Evolutionary conservation across 495 filamentous ascomycete genomes (phyloP), one percentile per base, ranked within the genome.

Genomic region (Neohortaea acidophila): DNA sequence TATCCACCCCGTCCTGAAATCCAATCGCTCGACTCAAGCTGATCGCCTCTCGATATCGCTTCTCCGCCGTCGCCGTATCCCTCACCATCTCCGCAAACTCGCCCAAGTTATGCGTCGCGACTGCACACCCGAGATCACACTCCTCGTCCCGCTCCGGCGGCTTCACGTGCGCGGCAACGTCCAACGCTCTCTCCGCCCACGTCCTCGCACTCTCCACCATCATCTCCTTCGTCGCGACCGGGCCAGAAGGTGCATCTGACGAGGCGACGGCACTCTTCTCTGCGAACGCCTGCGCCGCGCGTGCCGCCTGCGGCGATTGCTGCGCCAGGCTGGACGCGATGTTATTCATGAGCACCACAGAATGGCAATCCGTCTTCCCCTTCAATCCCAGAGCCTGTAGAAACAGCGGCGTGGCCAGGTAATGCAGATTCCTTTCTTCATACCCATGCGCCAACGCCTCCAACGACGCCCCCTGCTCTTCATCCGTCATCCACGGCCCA

Each of bases 331-430:
- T 68, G 24, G 62, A 65, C 8, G 79, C 68, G 43, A 84, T 64
- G 52, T 83, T 84, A 58, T 79, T 81, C 77, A 81, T 85, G 37
- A 94, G 59, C 13, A 80, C 66, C 30, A 83, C 81, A 21, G 78
- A 71, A 58, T 80, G 73, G 51, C 82, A 91, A 22, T 60, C 61
- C n/a, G 61, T 64, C 1, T 52, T 51, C 10, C 66, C 55, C 36
- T 69, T 49, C 18, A 87, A 52, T 21, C 73, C 61, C 27, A 94
- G 61, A 2, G 85, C 80, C 45, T 86, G 85, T 45, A 96, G 67
- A 54, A 81, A 92, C 24, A 96, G 63, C n/a, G 87, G 86, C 20
- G 82, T 68, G 12, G 89, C 80, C 6, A 94, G 73, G 41, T 82
- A 80, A 45, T 79, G 69, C 42, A 76, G 69, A 35, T 75, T 63